These are phyloP conservation scores for Irpex sp. DNA, from an alignment of 1,284 basidiomycete genomes.

Conservation along the genomic window DNA sequence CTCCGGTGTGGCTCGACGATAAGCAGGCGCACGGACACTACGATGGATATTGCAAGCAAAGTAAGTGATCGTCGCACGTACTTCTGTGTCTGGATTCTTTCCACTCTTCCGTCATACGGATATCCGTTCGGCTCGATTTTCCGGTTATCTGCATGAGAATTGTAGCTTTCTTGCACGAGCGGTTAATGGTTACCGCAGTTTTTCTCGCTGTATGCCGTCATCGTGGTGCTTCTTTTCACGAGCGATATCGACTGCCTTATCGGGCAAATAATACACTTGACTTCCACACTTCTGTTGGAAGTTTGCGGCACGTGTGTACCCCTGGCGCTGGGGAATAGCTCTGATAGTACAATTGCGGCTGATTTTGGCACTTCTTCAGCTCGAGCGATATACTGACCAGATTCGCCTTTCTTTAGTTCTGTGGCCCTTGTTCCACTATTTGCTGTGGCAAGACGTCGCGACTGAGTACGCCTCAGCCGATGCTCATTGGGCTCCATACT, in stretches of 20 bases:
- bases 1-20: conserved; percentile 92
- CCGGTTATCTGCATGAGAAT: background rate
- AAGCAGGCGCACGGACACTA: conserved; percentile 91
- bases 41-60: conserved; percentile 97
- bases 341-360: too few species aligned
- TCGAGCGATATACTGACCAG: background rate
- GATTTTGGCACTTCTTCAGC: too few species aligned
- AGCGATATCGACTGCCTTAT: background rate
- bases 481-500: conserved; percentile 82
- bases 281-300: background rate
- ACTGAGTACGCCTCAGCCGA: conserved; percentile 82
- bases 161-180: background rate
- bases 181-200: background rate
- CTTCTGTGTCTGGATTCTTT: background rate
- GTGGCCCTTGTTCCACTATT: conserved; percentile 98
- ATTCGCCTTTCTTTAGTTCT: conserved; percentile 50
- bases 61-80: conserved; percentile 41
- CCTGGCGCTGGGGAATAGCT: too few species aligned
- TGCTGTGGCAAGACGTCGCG: conserved; percentile 94
- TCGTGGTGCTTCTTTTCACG: background rate
- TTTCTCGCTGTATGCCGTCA: background rate
- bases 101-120: background rate
- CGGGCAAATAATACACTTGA: background rate
- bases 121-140: background rate
- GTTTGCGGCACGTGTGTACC: too few species aligned